These are phyloP conservation scores for Sporothrix pseudoabietina DNA, from an alignment of 2,329 filamentous ascomycete species.

Conservation along the genomic window DNA sequence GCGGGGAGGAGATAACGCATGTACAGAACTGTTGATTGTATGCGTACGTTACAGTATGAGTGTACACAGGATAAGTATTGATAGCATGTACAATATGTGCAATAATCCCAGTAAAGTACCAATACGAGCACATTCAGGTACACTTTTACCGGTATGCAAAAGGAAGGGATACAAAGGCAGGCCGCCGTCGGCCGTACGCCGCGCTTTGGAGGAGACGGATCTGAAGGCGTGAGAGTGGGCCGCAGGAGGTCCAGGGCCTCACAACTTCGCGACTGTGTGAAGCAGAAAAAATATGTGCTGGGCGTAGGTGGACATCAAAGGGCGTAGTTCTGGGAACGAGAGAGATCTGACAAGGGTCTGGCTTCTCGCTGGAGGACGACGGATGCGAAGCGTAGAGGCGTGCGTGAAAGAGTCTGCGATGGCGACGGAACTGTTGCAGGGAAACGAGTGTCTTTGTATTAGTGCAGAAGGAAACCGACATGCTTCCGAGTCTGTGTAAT, in stretches of 20 bases:
- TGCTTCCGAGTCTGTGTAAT: conserved; percentile 14
- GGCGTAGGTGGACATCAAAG: not conserved
- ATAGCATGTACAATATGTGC: conserved; percentile 7
- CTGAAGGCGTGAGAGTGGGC: not conserved
- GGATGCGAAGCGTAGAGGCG: not conserved
- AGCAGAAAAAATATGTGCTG: not conserved
- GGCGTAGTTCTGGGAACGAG: conserved; percentile 17
- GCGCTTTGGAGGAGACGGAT: not conserved
- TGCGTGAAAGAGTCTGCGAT: not conserved
- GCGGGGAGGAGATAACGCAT: not conserved
- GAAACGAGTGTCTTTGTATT: not conserved
- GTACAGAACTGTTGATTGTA: not conserved
- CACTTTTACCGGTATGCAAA: not conserved
- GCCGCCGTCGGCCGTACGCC: conserved; percentile 17
- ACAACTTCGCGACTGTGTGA: not conserved
- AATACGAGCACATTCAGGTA: not conserved
- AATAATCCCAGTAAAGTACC: not conserved
- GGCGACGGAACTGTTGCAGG: not conserved
- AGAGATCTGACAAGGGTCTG: no score
- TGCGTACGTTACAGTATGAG: not conserved
- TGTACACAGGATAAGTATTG: not conserved
- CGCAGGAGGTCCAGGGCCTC: not conserved
- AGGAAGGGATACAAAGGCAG: not conserved
- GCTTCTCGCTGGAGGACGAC: not conserved
- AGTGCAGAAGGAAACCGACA: not conserved